Percentiles rank a stretch among this genome's conserved stretches.
phyloP scores from a whole-genome alignment of 371 early-diverging fungal genomes.

The Batrachochytrium dendrobatidis region DNA sequence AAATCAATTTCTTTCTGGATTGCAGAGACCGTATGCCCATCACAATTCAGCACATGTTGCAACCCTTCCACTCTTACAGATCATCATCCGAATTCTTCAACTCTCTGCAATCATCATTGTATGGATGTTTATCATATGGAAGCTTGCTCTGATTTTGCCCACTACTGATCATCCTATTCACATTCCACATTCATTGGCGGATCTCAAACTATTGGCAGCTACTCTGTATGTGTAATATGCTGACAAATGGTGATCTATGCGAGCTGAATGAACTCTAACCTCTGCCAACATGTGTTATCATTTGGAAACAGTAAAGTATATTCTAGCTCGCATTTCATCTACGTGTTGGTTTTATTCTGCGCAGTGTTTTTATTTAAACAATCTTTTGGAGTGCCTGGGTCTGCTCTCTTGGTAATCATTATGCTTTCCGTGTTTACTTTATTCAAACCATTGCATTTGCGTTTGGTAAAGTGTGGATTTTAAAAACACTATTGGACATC shows the following conservation, averaged over 20 bases:
- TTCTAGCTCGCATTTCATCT: slow-evolving; percentile 11
- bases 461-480: too few species aligned
- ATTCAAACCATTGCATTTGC: too few species aligned
- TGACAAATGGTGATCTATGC: background rate
- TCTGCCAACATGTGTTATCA: background rate
- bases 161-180: slow-evolving; percentile 7
- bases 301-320: slow-evolving; percentile 13
- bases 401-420: slow-evolving; percentile 18
- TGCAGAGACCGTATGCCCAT: too few species aligned
- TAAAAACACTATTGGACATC: too few species aligned
- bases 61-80: background rate
- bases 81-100: slow-evolving; percentile 4
- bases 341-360: slow-evolving; percentile 13
- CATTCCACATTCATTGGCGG: slow-evolving; percentile 17
- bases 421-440: background rate
- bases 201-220: slow-evolving; percentile 19
- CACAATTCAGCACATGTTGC: too few species aligned
- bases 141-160: slow-evolving; percentile 13
- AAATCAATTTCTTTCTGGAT: too few species aligned
- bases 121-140: slow-evolving; percentile 1
- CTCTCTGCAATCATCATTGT: slow-evolving; percentile 1
- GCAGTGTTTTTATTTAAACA: slow-evolving; percentile 25
- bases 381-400: slow-evolving; percentile 25
- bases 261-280: background rate
- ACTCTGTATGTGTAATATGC: slow-evolving; percentile 9